Base-by-base conservation (phyloP, 768 basidiomycete species). In the Mycena floridula region DNA sequence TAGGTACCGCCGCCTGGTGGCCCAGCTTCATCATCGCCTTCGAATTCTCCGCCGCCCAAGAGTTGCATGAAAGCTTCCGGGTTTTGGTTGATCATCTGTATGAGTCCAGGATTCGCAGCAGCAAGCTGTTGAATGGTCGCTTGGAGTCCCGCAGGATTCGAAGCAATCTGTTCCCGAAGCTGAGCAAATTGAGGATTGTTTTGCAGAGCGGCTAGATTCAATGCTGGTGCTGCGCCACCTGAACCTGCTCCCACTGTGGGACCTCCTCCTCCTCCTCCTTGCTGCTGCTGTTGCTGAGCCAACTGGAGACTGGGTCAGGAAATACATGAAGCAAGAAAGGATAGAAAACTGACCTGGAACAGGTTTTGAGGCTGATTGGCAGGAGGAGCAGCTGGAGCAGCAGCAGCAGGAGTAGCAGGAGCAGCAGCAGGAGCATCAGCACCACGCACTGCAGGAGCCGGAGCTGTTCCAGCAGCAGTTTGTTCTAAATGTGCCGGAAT, bases 61-160 rank as follows among this genome's bases (percentile, higher is more conserved):
- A 90, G 57, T 43, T 82, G 69, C 37, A 79, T 59, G 28, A 97
- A 62, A 23, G 71, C 68, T 43, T 85, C 76, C 3, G 94, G 94
- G 60, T 96, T 81, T 25, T 72, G 59, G 16, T 77, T 78, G 42
- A 97, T 68, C 41, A 68, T 26, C 49, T 85, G 77, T 0, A 82
- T 86, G 28, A 97, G 67, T 16, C 70, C 72, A 0, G 95, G 95
- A 63, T 97, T 92, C 40, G 65, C 64, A 8, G 62, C 57, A 2
- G 80, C 80, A 42, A 98, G 72, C 59, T 93, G 88, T 60, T 97
- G 92, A 28, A 98, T 69, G 41, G 96, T 46, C 0, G 83, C 77
- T 59, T 93, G 93, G 27, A 90, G 59, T 40, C 86, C 52, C 6
- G 69, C 79, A 0, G 95, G 95, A 58, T 98, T 93, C 49, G 84